Evolutionary conservation across 1,284 basidiomycete species (phyloP), one percentile per base, ranked within the genome.

Genomic region (Ustilago curta): DNA sequence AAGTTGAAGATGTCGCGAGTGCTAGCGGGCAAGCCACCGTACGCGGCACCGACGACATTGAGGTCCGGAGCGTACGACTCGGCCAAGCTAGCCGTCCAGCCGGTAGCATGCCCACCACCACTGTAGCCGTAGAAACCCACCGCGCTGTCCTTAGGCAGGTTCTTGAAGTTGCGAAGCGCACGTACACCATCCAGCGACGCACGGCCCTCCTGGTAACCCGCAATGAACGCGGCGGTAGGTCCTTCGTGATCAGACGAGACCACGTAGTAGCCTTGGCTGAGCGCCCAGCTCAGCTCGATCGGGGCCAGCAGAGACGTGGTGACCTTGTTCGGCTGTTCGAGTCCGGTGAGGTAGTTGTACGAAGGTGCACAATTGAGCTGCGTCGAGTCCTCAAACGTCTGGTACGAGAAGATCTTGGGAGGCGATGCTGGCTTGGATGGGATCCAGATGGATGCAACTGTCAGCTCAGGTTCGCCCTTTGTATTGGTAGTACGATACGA

Each of bases 231-330:
- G 3, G 60, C 48, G 2, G 57, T 60, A 18, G 59, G 59, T 14
- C 82, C 82, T 43, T 81, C 76, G 61, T 79, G 73, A 53, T 84
- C 82, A 21, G 81, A 48, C 12, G 74, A 69, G 21, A 77, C 76
- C 8, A 82, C 82, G 47, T 82, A 76, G 70, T 76, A 82, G 50
- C 82, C 82, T 39, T 77, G 54, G 18, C 68, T 29, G 2, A 81
- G 55, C 6, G 80, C 78, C 71, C 72, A 78, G 39, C 69, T 42
- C 55, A 76, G 63, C 47, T 59, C 39, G 57, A 78, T 66, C 21
- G 75, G 68, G 16, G 65, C 60, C 43, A 70, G 64, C 12, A 75
- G 48, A 21, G 70, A 43, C 9, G 53, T 32, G 11, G 60, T 64
- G 9, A 52, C 45, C 53, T 74, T 64, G 48, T 59, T 67, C 7